Percentiles rank a stretch among this genome's conserved stretches.
Conservation (phyloP, 495 filamentous ascomycete species). For the Trichoderma parareesei region DNA sequence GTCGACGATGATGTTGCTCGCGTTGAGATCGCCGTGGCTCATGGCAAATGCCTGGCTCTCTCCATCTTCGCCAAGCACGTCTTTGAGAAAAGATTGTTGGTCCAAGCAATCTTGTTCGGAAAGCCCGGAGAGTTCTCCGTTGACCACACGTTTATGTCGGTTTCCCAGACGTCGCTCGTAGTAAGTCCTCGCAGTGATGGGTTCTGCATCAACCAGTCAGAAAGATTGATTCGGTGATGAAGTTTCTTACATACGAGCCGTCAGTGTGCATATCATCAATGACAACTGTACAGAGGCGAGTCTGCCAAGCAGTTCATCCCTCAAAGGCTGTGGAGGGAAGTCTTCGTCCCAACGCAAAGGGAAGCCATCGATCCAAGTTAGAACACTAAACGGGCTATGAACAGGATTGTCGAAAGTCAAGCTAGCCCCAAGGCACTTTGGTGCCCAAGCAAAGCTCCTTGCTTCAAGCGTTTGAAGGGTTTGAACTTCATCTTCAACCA, state of each 20-base stretch:
- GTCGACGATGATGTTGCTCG: slow-evolving; percentile 1
- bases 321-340: background rate
- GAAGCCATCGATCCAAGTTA: background rate
- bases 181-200: background rate
- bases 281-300: slow-evolving; percentile 10
- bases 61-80: slow-evolving; percentile 8
- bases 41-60: slow-evolving; percentile 6
- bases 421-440: background rate
- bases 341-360: background rate
- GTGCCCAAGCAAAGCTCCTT: background rate
- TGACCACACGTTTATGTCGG: background rate
- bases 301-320: slow-evolving; percentile 4
- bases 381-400: background rate
- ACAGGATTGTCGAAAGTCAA: background rate
- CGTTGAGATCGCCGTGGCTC: slow-evolving; percentile 10
- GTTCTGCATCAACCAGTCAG: background rate
- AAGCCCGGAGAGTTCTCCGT: background rate
- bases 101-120: slow-evolving; percentile 9
- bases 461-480: background rate
- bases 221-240: background rate
- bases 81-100: background rate
- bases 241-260: background rate
- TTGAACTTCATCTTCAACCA: background rate
- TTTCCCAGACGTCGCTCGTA: background rate
- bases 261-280: background rate